Evolutionary conservation across 345 rosid species (phyloP), one percentile per base, ranked within the genome.

Genomic region (Tarenaya hassleriana): DNA sequence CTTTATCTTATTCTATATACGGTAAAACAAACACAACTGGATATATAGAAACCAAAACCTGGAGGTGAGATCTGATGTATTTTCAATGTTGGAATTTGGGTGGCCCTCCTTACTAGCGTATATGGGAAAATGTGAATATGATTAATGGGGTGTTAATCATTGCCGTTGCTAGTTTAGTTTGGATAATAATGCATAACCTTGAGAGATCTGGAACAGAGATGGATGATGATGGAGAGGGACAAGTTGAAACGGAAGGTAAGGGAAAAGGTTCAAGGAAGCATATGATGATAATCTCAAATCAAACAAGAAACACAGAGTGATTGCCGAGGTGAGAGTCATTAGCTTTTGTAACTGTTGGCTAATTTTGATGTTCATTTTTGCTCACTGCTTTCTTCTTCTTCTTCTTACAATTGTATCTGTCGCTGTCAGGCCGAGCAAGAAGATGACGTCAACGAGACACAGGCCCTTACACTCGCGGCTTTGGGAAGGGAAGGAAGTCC

Each of bases 231-330:
- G 79, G 58, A 41, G 81, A 74, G 34, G 81, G 61, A 4, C 71
- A 69, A 44, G 54, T 45, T 10, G 77, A 41, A 50, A 42, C 62
- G 68, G 78, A 77, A 56, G 62, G 19, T 32, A 80, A 61, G 68
- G 79, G 76, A 40, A 56, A 47, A 50, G 58, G 69, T 33, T 54
- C 16, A 16, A 60, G 54, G 56, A 78, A 75, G 62, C 59, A 51
- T n/a, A n/a, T 38, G 84, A 67, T 58, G 81, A 73, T 43, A 68
- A 61, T 50, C 60, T 55, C 53, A 82, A 81, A 68, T 27, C 56
- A 7, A 89, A 76, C 79, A 88, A 82, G 74, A 85, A 74, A 73
- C 61, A 84, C 40, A 82, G 76, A 65, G 86, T 89, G 19, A 66
- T 73, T 40, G 85, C 83, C 16, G 97, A 88, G 89, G 97, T 88